Base-by-base conservation (phyloP, 2,329 filamentous ascomycete species). In the Hyphodiscus sp. region DNA sequence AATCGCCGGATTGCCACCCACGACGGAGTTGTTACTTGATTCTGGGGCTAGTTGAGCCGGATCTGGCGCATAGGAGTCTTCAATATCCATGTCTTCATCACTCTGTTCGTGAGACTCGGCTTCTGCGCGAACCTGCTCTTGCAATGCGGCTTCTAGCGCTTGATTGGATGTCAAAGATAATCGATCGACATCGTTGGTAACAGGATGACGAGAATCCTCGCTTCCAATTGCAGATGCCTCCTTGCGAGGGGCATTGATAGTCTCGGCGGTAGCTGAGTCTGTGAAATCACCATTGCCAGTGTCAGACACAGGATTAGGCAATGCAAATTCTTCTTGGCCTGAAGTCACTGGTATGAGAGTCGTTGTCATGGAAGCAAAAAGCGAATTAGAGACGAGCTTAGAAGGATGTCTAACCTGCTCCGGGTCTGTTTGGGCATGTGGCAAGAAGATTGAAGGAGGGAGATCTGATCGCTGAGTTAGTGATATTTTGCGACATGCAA, bases 71-170 rank as follows among this genome's bases (percentile, higher is more conserved):
- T 62, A 60, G 6, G 57, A 59, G 29, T 58, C 58, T 20, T 65
- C 63, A 44, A 64, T 62, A 23, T 65, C 57, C 13, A 61, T 54
- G 47, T 60, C 55, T 18, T 51, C 56, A 15, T 52, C 51, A 9
- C 19, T 51, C 1, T 53, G 48, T 2, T 42, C 44, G 50, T 58
- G 57, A 38, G 57, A 60, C 30, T 67, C 62, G n/a, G 58, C 65
- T 42, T 65, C 63, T 23, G 62, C 61, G 18, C 58, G 61, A 19
- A 63, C 58, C 18, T 60, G 59, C 38, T 65, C 63, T 54, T 66
- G 63, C 30, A 65, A 48, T 9, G 62, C 62, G 20, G 59, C 59
- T 23, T 66, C 62, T 15, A 64, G 60, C n/a, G 56, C 59, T 45
- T 58, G 59, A 53, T 65, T 57, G 1, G 52, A 23, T 2, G 48